Evolutionary conservation across 495 filamentous ascomycete species (phyloP), one percentile per base, ranked within the genome.

Genomic region (Podospora bellae-mahoneyi): DNA sequence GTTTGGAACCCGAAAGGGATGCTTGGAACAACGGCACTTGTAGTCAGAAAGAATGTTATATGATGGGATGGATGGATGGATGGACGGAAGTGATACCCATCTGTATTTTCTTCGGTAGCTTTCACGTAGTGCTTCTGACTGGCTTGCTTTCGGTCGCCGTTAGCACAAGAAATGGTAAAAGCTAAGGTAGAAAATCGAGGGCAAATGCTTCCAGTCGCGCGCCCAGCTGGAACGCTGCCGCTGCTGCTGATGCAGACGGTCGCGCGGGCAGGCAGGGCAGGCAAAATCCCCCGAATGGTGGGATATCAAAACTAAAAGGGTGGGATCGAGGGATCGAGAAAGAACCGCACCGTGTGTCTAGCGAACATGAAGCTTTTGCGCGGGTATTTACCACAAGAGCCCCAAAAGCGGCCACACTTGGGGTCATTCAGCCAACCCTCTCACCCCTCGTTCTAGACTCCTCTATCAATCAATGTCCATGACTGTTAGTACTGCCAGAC

Each of bases 141-240:
- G 64, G 69, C 60, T 68, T 60, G 63, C 59, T 64, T 53, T 62
- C 10, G 64, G 23, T 27, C 61, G 55, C 64, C 39, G 60, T 67
- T 66, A 20, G 7, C n/a, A 58, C n/a, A 19, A 58, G 23, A 4
- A 20, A 58, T 18, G 54, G 19, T 18, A 26, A 58, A 19, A 58
- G 10, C 3, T 15, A 58, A 57, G 34, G 6, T 39, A 57, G 18
- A 57, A 10, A 18, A 7, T 57, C 5, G 16, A 57, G 54, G 18
- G 54, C 20, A n/a, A 23, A n/a, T 7, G 18, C 20, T 16, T 18
- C 54, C 9, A 57, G 9, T 5, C 20, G 16, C 54, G 15, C 54
- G 54, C 54, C 54, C 5, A 57, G 34, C 34, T 57, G 54, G 54
- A 57, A 57, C 18, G 18, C 54, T 57, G 18, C 9, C 18, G 20